A percentile compares a stretch with the other conserved stretches of the same genome.
These are phyloP conservation scores for Nakataea oryzae DNA, from an alignment of 2,329 filamentous ascomycete genomes.

Conservation along the genomic window DNA sequence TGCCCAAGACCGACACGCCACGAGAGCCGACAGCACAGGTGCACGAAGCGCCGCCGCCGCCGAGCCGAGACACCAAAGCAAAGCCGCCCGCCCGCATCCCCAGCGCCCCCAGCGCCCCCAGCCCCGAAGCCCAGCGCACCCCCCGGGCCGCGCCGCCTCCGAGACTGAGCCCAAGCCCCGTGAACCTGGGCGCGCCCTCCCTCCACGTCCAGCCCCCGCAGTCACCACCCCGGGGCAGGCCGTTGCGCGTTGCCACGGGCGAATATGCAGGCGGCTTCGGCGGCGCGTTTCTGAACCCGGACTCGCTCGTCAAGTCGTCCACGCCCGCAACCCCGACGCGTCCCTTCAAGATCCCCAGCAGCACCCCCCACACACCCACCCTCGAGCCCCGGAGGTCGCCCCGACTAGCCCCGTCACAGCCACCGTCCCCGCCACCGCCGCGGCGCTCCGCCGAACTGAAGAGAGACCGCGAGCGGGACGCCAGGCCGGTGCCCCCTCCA, in stretches of 20 bases:
- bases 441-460: constrained; percentile 49
- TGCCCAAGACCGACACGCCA: constrained; percentile 30
- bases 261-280: constrained; percentile 19
- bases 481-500: constrained; percentile 52
- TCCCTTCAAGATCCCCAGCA: constrained; percentile 42
- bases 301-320: constrained; percentile 27
- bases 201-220: constrained; percentile 61
- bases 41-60: constrained; percentile 20
- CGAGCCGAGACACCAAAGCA: constrained; percentile 26
- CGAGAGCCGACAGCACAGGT: constrained; percentile 27
- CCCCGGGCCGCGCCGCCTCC: not conserved
- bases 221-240: constrained; percentile 49
- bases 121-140: not conserved
- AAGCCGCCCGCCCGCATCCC: constrained; percentile 3
- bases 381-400: constrained; percentile 38
- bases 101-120: not conserved
- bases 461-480: constrained; percentile 32
- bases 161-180: constrained; percentile 30
- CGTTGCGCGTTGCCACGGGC: constrained; percentile 20
- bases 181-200: constrained; percentile 40
- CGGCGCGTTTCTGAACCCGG: constrained; percentile 35
- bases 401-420: constrained; percentile 33
- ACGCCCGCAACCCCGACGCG: constrained; percentile 32
- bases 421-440: constrained; percentile 54
- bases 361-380: constrained; percentile 38